These are phyloP conservation scores for Akanthomyces lecanii DNA, from an alignment of 2,329 filamentous ascomycete genomes.

Conservation along the genomic window DNA sequence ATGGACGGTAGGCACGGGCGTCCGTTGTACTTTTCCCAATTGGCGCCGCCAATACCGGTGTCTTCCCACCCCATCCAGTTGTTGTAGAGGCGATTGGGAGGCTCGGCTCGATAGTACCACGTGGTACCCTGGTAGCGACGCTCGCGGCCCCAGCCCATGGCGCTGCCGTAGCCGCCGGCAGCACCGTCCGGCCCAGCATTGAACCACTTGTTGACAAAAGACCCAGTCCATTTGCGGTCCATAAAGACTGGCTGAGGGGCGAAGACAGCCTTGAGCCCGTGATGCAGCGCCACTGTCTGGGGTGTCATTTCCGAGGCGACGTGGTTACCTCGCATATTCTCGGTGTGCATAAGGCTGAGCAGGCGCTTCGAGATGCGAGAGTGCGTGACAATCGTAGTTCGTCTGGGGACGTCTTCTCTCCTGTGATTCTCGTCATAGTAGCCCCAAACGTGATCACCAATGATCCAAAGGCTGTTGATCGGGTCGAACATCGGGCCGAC, in stretches of 20 bases:
- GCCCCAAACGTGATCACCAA: conserved; percentile 63
- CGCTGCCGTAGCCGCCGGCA: conserved; percentile 50
- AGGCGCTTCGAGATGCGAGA: conserved; percentile 68
- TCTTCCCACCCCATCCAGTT: conserved; percentile 61
- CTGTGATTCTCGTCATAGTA: conserved; percentile 51
- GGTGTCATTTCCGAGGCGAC: conserved; percentile 79
- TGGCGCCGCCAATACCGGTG: conserved; percentile 47
- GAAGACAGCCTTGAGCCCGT: conserved; percentile 75
- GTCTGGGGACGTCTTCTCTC: conserved; percentile 59
- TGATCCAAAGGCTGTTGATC: conserved; percentile 67
- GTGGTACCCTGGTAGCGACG: conserved; percentile 54
- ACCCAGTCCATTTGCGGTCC: conserved; percentile 64
- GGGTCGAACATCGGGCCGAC: conserved; percentile 79
- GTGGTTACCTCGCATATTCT: conserved; percentile 69
- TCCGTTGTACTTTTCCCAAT: conserved; percentile 54
- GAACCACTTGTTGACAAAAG: conserved; percentile 54
- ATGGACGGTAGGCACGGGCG: conserved; percentile 56
- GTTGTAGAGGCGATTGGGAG: conserved; percentile 56
- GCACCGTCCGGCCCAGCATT: conserved; percentile 54
- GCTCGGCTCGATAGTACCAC: conserved; percentile 57
- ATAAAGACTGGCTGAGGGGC: conserved; percentile 77
- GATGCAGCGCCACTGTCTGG: conserved; percentile 66
- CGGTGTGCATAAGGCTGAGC: conserved; percentile 72
- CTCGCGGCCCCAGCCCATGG: conserved; percentile 57
- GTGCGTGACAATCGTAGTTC: conserved; percentile 74